Percentiles rank a stretch among this genome's conserved stretches.
phyloP scores from a whole-genome alignment of 2,329 filamentous ascomycete species.

The Anthostomella pinea region DNA sequence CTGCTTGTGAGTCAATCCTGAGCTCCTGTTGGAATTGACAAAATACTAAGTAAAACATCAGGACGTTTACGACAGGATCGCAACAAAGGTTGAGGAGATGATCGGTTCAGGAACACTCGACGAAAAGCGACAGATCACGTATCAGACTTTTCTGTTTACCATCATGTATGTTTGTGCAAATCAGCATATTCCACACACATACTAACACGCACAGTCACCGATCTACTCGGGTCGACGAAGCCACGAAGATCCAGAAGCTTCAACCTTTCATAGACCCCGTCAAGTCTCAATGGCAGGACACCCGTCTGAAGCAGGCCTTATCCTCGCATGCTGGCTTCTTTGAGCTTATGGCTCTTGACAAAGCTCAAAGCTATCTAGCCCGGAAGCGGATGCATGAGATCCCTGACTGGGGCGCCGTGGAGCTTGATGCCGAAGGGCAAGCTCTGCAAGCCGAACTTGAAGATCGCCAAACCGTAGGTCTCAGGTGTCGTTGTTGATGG shows the following conservation, averaged over 20 bases:
- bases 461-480: slow-evolving; percentile 63
- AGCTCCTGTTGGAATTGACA: background rate
- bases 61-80: slow-evolving; percentile 84
- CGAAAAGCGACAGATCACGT: slow-evolving; percentile 79
- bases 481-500: background rate
- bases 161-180: slow-evolving; percentile 61
- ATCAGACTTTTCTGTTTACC: slow-evolving; percentile 88
- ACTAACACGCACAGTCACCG: slow-evolving; percentile 61
- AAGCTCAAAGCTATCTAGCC: slow-evolving; percentile 76
- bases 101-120: slow-evolving; percentile 70
- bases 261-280: slow-evolving; percentile 79
- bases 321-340: slow-evolving; percentile 77
- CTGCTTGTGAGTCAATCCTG: slow-evolving; percentile 57
- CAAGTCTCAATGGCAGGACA: slow-evolving; percentile 73
- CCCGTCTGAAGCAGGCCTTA: slow-evolving; percentile 65
- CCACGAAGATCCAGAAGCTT: slow-evolving; percentile 69
- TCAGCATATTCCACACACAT: background rate
- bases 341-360: slow-evolving; percentile 72
- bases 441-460: slow-evolving; percentile 76
- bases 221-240: slow-evolving; percentile 68
- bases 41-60: slow-evolving; percentile 31
- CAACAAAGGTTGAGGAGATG: slow-evolving; percentile 78
- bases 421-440: slow-evolving; percentile 76
- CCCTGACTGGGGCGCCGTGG: slow-evolving; percentile 76
- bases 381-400: slow-evolving; percentile 70